Percentiles rank a stretch among this genome's conserved stretches.
phyloP scores from a whole-genome alignment of 805 yeast genomes.

The Clavispora vitiphila region DNA sequence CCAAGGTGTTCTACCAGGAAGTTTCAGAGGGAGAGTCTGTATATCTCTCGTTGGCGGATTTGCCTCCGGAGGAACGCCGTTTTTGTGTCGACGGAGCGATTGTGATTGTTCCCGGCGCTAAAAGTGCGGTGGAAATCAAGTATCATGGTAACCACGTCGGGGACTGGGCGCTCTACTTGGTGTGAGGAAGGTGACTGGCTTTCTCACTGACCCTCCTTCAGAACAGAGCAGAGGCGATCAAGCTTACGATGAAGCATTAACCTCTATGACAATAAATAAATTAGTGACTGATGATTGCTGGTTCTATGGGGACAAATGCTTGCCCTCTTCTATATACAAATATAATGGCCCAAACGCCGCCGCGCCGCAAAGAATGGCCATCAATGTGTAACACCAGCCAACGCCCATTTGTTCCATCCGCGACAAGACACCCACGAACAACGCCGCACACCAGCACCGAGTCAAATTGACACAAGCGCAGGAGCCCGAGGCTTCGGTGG shows the following conservation, averaged over 20 bases:
- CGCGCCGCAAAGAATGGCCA: slow-evolving; percentile 1
- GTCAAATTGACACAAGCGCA: slow-evolving; percentile 3
- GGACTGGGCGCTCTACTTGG: slow-evolving; percentile 5
- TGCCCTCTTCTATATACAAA: slow-evolving; percentile 1
- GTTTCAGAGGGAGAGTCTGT: slow-evolving; percentile 24
- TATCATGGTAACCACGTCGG: slow-evolving; percentile 7
- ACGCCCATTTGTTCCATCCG: slow-evolving; percentile 3
- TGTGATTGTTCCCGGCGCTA: slow-evolving; percentile 21
- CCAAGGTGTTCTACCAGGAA: slow-evolving; percentile 42
- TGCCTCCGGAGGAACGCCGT: slow-evolving; percentile 31
- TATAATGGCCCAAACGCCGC: not conserved
- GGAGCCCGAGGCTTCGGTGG: slow-evolving; percentile 1
- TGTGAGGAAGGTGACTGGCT: not conserved
- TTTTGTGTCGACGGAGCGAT: slow-evolving; percentile 69
- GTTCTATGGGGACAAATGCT: not conserved
- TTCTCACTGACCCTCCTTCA: too few relatives aligned
- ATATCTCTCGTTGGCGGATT: slow-evolving; percentile 10
- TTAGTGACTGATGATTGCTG: not conserved
- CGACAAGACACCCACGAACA: not conserved
- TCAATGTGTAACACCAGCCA: slow-evolving; percentile 4
- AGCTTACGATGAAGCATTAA: too few relatives aligned
- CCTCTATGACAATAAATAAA: not conserved
- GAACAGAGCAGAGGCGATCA: too few relatives aligned
- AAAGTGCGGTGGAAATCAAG: slow-evolving; percentile 1
- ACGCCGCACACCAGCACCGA: slow-evolving; percentile 4